Base-by-base conservation (phyloP, 352 stramenopile genomes). In the Pythium dissotocum region DNA sequence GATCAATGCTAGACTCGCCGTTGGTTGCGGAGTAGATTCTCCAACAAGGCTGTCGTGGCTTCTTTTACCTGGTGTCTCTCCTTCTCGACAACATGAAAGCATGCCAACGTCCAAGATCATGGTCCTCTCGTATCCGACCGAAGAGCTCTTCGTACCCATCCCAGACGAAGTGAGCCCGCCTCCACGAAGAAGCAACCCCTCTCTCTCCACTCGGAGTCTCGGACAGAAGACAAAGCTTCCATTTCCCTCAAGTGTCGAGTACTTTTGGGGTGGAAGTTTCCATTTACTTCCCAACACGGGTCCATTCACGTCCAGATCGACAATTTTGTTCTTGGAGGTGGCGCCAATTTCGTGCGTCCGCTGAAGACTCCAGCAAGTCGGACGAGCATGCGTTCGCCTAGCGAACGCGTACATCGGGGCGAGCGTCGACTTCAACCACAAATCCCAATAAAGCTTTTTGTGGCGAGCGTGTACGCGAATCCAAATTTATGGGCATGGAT, bases 301-400 rank as follows among this genome's bases (percentile, higher is more conserved):
- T 52, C 44, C 44, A 52, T 52, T 18, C 18, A 52, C 44, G 44
- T 28, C 44, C 44, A 48, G 5, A 48, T 40, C 35, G 35, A 40
- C 35, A 40, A 13, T 40, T 48, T 48, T 48, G 12, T 48, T 48
- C 9, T 40, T 9, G 6, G 14, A 7, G 12, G 16, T 24, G 21
- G 40, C 40, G 44, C 44, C 44, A 52, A 28, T 52, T 28, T 52
- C 44, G 44, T 52, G 44, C 44, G 44, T 52, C 44, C 44, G 44
- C 44, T 52, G 44, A 52, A 52, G 44, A 52, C 16, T 52, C 44
- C 16, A 52, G 44, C n/a, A 12, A 52, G n/a, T 52, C 44, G 14
- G 44, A 52, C 44, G 7, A 18, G 14, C 44, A 52, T 52, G 44
- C 18, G 44, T 52, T 52, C 44, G 2, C 9, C 3, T 7, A 4